Evolutionary conservation across 495 filamentous ascomycete genomes (phyloP).

Genomic region (Venustampulla echinocandica): DNA sequence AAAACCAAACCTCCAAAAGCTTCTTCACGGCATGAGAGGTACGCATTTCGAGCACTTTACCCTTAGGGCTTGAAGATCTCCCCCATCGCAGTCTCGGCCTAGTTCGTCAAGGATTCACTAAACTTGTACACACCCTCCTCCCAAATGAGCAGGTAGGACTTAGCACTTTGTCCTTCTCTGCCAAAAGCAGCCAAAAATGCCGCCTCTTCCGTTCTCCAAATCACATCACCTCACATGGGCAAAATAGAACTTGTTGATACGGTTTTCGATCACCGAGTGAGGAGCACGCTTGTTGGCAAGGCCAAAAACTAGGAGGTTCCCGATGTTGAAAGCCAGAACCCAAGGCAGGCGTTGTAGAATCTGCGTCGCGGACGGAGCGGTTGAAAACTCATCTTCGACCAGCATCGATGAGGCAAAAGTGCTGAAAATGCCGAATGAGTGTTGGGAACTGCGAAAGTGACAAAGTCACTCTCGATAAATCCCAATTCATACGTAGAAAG

Average conservation of each 20-base stretch:
- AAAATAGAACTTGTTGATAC: constrained; percentile 52
- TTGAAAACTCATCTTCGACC: not conserved
- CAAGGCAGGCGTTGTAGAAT: constrained; percentile 22
- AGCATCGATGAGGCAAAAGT: constrained; percentile 19
- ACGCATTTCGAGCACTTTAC: too few relatives aligned
- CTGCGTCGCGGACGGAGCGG: not conserved
- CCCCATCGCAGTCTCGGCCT: too few relatives aligned
- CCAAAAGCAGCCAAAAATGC: too few relatives aligned
- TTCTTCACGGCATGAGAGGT: too few relatives aligned
- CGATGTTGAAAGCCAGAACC: constrained; percentile 25
- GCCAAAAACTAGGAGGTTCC: constrained; percentile 33
- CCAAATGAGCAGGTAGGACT: too few relatives aligned
- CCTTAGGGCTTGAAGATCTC: too few relatives aligned
- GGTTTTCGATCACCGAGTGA: constrained; percentile 40
- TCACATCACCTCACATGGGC: too few relatives aligned
- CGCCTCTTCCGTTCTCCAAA: too few relatives aligned
- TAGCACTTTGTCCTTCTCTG: too few relatives aligned
- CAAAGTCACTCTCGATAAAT: constrained; percentile 34
- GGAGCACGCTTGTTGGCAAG: constrained; percentile 43
- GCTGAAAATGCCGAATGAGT: constrained; percentile 25
- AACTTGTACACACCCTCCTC: too few relatives aligned
- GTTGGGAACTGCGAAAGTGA: constrained; percentile 30
- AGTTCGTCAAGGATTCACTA: too few relatives aligned
- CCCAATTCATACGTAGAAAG: constrained; percentile 17
- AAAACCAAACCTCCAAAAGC: too few relatives aligned